These are phyloP conservation scores for Acaromyces ingoldii DNA, from an alignment of 1,284 basidiomycete genomes.

Conservation along the genomic window DNA sequence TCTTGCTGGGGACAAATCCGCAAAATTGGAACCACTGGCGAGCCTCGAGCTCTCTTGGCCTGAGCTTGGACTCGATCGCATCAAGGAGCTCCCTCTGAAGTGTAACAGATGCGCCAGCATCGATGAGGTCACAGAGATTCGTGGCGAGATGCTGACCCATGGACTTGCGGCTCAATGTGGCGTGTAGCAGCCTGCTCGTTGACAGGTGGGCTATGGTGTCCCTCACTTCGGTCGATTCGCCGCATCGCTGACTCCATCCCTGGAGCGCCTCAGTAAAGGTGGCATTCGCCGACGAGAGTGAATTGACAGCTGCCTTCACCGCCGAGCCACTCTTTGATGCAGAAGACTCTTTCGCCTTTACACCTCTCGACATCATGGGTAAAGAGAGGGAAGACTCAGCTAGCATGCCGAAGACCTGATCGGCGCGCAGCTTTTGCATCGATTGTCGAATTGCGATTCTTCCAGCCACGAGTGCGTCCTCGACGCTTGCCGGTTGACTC, in stretches of 20 bases:
- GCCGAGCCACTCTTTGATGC: too few relatives aligned
- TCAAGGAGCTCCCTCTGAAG: conserved; percentile 24
- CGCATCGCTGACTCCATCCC: not conserved
- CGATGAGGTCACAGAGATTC: conserved; percentile 9
- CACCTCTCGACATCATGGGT: conserved; percentile 20
- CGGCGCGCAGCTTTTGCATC: conserved; percentile 25
- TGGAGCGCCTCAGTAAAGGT: conserved; percentile 26
- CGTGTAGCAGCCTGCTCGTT: not conserved
- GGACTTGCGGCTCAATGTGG: not conserved
- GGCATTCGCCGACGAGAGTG: conserved; percentile 20
- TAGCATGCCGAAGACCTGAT: conserved; percentile 39
- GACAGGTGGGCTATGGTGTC: not conserved
- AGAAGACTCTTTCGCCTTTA: not conserved
- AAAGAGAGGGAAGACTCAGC: conserved; percentile 36
- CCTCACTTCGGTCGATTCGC: not conserved
- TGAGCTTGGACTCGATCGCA: conserved; percentile 26
- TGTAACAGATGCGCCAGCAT: conserved; percentile 24
- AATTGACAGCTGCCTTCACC: conserved; percentile 18
- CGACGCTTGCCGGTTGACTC: conserved; percentile 12
- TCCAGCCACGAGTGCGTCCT: conserved; percentile 24
- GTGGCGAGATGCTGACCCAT: not conserved
- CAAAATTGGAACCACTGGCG: too few relatives aligned
- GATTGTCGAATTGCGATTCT: conserved; percentile 24
- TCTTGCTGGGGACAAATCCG: too few relatives aligned
- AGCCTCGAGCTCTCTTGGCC: too few relatives aligned